These are phyloP conservation scores for Trypanosoma lewisi DNA, from an alignment of 208 protist species.

Conservation along the genomic window DNA sequence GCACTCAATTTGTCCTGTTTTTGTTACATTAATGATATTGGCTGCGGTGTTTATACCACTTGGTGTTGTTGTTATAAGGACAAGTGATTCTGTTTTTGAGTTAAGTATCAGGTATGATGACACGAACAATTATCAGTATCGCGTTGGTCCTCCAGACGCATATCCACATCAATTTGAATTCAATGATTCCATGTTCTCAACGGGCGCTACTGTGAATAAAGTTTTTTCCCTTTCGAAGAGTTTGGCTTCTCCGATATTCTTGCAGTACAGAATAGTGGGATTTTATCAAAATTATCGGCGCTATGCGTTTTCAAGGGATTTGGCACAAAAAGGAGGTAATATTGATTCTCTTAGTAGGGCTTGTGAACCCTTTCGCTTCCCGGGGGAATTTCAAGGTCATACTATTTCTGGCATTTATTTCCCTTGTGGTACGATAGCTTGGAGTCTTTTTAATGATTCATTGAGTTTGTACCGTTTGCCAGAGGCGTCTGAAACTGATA, in stretches of 20 bases:
- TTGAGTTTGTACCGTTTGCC: conserved; percentile 32
- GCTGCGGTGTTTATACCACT: conserved; percentile 21
- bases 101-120: conserved; percentile 22
- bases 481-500: neutral
- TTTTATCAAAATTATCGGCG: conserved; percentile 95
- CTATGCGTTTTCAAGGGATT: conserved; percentile 56
- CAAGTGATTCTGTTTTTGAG: conserved; percentile 22
- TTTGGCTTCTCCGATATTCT: conserved; percentile 19
- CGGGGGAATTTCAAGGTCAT: conserved; percentile 18
- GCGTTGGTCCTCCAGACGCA: neutral
- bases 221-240: conserved; percentile 20
- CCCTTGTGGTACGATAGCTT: conserved; percentile 92
- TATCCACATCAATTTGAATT: conserved; percentile 19
- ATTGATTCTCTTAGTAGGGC: neutral
- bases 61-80: conserved; percentile 22
- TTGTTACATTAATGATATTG: conserved; percentile 12
- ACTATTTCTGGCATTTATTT: conserved; percentile 34
- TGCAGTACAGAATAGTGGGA: conserved; percentile 61
- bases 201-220: conserved; percentile 11
- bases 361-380: conserved; percentile 31
- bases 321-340: conserved; percentile 27
- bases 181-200: conserved; percentile 21
- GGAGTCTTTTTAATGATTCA: conserved; percentile 89
- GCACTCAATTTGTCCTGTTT: conserved; percentile 14
- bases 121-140: conserved; percentile 24